Conservation (phyloP, 371 early-diverging fungal species). For the Syncephalis fuscata region DNA sequence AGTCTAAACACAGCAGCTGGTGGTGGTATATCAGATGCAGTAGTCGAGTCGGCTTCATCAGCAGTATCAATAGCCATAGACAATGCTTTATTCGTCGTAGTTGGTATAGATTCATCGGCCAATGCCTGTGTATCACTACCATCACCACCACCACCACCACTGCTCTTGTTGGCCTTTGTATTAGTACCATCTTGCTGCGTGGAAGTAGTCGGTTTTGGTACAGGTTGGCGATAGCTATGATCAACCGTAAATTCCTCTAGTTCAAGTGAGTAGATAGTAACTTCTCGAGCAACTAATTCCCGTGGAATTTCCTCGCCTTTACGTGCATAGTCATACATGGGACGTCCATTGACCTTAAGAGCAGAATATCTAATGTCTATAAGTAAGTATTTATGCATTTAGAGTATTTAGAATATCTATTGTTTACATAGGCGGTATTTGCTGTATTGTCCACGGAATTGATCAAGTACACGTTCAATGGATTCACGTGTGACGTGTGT, state of each 20-base stretch:
- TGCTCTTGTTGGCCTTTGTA: neutral
- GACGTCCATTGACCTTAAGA: slow-evolving; percentile 26
- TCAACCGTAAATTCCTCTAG: slow-evolving; percentile 10
- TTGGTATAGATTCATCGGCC: neutral
- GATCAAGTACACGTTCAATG: slow-evolving; percentile 10
- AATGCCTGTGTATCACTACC: too few species aligned
- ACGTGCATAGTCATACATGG: slow-evolving; percentile 39
- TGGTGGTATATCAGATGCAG: too few species aligned
- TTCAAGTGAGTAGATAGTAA: slow-evolving; percentile 14
- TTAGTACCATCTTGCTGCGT: neutral
- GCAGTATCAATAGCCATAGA: too few species aligned
- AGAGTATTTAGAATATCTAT: slow-evolving; percentile 29
- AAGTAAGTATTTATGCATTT: too few species aligned
- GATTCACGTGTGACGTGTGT: slow-evolving; percentile 15
- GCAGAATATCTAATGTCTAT: slow-evolving; percentile 31
- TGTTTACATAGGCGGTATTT: slow-evolving; percentile 29
- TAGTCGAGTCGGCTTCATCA: neutral
- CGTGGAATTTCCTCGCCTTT: slow-evolving; percentile 14
- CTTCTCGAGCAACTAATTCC: slow-evolving; percentile 13
- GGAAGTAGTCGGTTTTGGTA: too few species aligned
- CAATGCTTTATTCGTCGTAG: neutral
- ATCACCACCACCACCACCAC: too few species aligned
- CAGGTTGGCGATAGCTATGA: neutral
- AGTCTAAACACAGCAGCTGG: slow-evolving; percentile 11
- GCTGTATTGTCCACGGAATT: slow-evolving; percentile 26